Evolutionary conservation across 352 stramenopile genomes (phyloP), one percentile per base, ranked within the genome.

Genomic region (Pythium chondricola): DNA sequence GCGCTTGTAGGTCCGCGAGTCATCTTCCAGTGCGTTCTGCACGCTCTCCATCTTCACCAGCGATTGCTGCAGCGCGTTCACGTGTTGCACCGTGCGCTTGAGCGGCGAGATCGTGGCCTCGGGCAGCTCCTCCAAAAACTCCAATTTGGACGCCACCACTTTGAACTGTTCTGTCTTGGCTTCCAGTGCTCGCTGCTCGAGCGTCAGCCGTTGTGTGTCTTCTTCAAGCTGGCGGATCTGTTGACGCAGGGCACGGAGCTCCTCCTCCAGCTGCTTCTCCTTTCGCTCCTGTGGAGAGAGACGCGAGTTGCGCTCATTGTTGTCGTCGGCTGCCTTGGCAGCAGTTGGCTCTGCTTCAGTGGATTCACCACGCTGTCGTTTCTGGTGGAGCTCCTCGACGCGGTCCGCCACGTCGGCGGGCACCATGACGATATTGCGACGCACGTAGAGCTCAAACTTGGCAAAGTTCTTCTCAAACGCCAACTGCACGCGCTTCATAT

Each of bases 381-480:
- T 54, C 14, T 55, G 48, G 40, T 74, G 40, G 13, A 79, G 51
- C 32, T 74, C 36, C 11, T 68, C 61, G 22, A 85, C 69, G 25
- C 71, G 57, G 24, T 80, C 63, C n/a, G 31, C 53, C 0, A 91
- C 47, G 18, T 66, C 38, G 0, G 61, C 46, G 0, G 79, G 76
- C 32, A 87, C 64, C 8, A 65, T 65, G 26, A 88, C 74, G 30
- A 91, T 84, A 45, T 88, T 91, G 52, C 80, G 76, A 0, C 71
- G 60, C 54, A 88, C 65, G 36, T 91, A 91, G 8, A 88, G 52
- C 50, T 88, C 80, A 40, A 91, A 85, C 53, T 91, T 91, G 62
- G 85, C 74, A 50, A 91, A 91, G 52, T 91, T 91, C 50, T 83
- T 87, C 29, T 75, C 68, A 38, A 91, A 87, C n/a, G 61, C 63